phyloP scores from a whole-genome alignment of 2,329 filamentous ascomycete species.

The Rutstroemia sydowiana region DNA sequence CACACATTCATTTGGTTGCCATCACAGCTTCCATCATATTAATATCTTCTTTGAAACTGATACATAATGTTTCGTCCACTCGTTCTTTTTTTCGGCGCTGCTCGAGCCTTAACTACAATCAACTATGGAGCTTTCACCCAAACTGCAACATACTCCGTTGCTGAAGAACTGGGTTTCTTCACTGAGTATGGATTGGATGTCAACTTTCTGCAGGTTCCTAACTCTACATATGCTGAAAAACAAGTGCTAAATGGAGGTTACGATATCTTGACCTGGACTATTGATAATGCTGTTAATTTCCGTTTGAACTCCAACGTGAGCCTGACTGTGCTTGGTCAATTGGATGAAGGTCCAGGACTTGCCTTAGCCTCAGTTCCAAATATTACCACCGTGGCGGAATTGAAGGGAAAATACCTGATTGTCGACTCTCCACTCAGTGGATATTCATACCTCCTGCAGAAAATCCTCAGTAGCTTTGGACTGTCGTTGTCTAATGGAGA shows the following conservation, averaged over 20 bases:
- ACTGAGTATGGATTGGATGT: constrained; percentile 1
- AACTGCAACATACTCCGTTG: constrained; percentile 29
- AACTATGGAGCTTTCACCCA: constrained; percentile 15
- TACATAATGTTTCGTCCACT: too few relatives aligned
- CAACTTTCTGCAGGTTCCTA: constrained; percentile 21
- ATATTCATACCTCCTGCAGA: constrained; percentile 24
- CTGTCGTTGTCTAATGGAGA: constrained; percentile 5
- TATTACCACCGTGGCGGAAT: constrained; percentile 24
- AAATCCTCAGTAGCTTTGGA: constrained; percentile 18
- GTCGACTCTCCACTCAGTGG: constrained; percentile 28
- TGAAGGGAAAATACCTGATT: constrained; percentile 26
- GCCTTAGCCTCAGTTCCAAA: constrained; percentile 24
- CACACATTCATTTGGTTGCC: too few relatives aligned
- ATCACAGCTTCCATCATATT: too few relatives aligned
- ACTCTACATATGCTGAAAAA: constrained; percentile 20
- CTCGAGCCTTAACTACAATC: constrained; percentile 2
- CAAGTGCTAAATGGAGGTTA: constrained; percentile 19
- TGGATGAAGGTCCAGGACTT: constrained; percentile 29
- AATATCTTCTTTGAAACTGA: too few relatives aligned
- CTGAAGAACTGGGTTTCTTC: constrained; percentile 28
- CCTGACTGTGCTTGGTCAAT: constrained; percentile 21
- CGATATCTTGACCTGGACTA: constrained; percentile 27
- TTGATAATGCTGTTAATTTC: constrained; percentile 29
- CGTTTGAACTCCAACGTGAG: constrained; percentile 25
- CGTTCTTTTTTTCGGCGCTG: too few relatives aligned